These are phyloP conservation scores for Neurospora sp. DNA, from an alignment of 2,329 filamentous ascomycete genomes.

Conservation along the genomic window DNA sequence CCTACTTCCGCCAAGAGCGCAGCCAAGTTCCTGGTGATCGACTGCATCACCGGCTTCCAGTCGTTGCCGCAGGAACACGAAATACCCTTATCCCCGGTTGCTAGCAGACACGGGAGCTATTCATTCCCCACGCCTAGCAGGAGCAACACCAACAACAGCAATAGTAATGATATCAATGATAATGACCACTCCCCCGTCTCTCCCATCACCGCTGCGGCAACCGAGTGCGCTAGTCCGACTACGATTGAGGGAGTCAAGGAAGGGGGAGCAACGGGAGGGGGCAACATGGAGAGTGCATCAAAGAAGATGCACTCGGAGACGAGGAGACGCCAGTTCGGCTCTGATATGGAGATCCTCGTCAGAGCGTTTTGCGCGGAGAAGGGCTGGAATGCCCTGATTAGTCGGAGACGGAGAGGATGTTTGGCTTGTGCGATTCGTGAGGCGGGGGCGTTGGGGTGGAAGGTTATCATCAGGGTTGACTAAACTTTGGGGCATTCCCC, in stretches of 20 bases:
- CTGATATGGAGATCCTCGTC: slow-evolving; percentile 60
- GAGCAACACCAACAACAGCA: not conserved
- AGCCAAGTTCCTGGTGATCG: slow-evolving; percentile 47
- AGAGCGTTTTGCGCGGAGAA: slow-evolving; percentile 64
- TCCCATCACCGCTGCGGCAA: slow-evolving; percentile 1
- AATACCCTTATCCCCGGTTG: slow-evolving; percentile 40
- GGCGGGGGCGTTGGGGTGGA: slow-evolving; percentile 60
- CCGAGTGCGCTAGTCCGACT: slow-evolving; percentile 1
- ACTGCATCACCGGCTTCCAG: slow-evolving; percentile 49
- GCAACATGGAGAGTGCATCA: slow-evolving; percentile 28
- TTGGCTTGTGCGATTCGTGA: slow-evolving; percentile 66
- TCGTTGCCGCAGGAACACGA: slow-evolving; percentile 33
- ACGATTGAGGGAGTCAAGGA: not conserved
- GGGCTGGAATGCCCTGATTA: slow-evolving; percentile 66
- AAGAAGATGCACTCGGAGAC: slow-evolving; percentile 48
- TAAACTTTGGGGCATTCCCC: slow-evolving; percentile 17
- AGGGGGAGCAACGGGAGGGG: not conserved
- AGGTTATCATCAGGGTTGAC: slow-evolving; percentile 54
- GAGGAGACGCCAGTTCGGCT: slow-evolving; percentile 47
- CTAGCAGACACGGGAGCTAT: slow-evolving; percentile 25
- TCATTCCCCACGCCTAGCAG: slow-evolving; percentile 2
- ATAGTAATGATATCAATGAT: not conserved
- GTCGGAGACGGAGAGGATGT: slow-evolving; percentile 57
- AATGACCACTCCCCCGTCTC: not conserved
- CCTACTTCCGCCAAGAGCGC: slow-evolving; percentile 22